Evolutionary conservation across 257 asterid species (phyloP).

Genomic region (Solanum piurae): DNA sequence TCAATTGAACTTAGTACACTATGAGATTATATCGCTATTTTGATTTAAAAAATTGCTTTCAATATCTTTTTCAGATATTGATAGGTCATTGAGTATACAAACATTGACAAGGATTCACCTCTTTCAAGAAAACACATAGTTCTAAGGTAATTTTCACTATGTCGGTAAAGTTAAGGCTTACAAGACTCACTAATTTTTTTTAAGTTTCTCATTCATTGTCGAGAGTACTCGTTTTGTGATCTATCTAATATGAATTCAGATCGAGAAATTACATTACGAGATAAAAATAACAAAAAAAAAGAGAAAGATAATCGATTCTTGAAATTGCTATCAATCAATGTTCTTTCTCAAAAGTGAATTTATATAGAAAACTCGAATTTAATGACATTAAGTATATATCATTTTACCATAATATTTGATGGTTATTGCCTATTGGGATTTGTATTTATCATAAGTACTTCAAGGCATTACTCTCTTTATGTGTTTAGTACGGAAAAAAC

Average conservation of each 20-base stretch:
- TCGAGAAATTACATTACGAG: accelerated
- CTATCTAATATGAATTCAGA: background rate
- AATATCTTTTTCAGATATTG: background rate
- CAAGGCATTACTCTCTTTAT: background rate
- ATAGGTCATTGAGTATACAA: background rate
- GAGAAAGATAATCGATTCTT: no score
- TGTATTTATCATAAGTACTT: background rate
- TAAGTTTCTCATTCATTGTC: background rate
- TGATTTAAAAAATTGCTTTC: background rate
- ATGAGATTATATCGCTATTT: background rate
- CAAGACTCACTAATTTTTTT: background rate
- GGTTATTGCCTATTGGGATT: background rate
- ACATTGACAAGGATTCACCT: background rate
- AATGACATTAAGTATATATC: no score
- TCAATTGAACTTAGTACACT: background rate
- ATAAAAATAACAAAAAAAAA: no score
- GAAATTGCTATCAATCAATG: no score
- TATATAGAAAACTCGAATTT: no score
- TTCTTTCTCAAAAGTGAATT: no score
- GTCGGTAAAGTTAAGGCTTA: background rate
- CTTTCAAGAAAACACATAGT: background rate
- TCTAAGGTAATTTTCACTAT: background rate
- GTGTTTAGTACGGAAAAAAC: background rate
- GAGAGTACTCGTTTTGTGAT: accelerated
- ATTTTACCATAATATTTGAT: no score